Base-by-base conservation (phyloP, 371 early-diverging fungal genomes). In the Conidiobolus incongruus region DNA sequence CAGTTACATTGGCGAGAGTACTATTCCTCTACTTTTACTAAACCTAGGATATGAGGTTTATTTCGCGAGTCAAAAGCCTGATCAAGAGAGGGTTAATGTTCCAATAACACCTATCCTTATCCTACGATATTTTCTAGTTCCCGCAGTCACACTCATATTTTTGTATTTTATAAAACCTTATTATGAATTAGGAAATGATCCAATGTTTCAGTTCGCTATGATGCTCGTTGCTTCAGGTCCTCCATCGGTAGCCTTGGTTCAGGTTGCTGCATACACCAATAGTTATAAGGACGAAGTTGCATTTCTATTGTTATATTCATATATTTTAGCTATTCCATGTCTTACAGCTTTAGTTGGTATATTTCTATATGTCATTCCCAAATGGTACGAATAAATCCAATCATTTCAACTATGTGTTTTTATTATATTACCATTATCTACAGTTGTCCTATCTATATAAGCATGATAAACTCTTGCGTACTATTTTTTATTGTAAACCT, bases 21-120 rank as follows among this genome's bases (percentile, higher is more conserved):
- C 76, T 6, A 73, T 80, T 17, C 80, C 80, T 2, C 57, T 76
- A 41, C 65, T 74, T 20, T 53, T 80, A 29, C 52, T 76, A 7
- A 71, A 75, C 44, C 61, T 80, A 1, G 80, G 80, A 10, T 68
- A 75, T 13, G 75, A 80, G 49, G 52, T 80, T 6, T 43, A 31
- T 12, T 33, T 29, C 11, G 10, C 33, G 20, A 1, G 31, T 11
- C 26, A 43, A 13, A 29, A 40, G 28, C n/a, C 43, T 22, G 33
- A 34, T 8, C 10, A n/a, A 8, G 43, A 33, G 10, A n/a, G n/a
- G n/a, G n/a, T n/a, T n/a, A n/a, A n/a, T n/a, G n/a, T n/a, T n/a
- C 15, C 33, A 10, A 23, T 31, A 21, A 0, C 33, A 34, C 33
- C 33, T 33, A 6, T 43, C 8, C 21, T 43, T 4, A 32, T 12